These are phyloP conservation scores for Ensete glaucum DNA, from an alignment of 176 grass and related monocot species.

Conservation along the genomic window DNA sequence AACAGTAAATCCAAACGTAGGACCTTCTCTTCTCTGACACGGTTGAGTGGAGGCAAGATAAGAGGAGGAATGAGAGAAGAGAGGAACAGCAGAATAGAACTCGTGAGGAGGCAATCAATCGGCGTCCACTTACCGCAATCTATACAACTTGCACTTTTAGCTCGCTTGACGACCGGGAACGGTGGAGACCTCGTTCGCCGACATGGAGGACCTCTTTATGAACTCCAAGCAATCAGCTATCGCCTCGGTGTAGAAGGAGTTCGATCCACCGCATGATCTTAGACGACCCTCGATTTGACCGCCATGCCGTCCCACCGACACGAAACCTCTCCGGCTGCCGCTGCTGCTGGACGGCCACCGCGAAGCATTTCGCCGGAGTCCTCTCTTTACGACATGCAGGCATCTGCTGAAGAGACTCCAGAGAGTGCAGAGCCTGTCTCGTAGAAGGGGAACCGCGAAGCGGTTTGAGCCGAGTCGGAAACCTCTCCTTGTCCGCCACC, in stretches of 20 bases:
- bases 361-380: neutral
- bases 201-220: neutral
- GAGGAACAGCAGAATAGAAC: too few species aligned
- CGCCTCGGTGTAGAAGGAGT: neutral
- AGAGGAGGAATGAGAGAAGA: too few species aligned
- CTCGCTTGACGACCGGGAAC: neutral
- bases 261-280: neutral
- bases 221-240: conserved; percentile 6
- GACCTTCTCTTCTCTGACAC: too few species aligned
- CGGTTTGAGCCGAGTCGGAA: neutral
- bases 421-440: neutral
- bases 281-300: neutral
- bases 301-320: neutral
- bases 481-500: neutral
- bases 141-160: neutral
- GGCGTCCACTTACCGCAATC: too few species aligned
- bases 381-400: neutral
- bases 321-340: neutral
- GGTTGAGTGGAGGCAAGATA: too few species aligned
- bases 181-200: neutral
- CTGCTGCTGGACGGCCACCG: neutral
- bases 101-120: too few species aligned
- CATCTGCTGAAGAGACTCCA: neutral
- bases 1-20: too few species aligned
- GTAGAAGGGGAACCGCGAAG: neutral